These are phyloP conservation scores for Calonectria honghensis DNA, from an alignment of 2,329 filamentous ascomycete genomes.

Conservation along the genomic window DNA sequence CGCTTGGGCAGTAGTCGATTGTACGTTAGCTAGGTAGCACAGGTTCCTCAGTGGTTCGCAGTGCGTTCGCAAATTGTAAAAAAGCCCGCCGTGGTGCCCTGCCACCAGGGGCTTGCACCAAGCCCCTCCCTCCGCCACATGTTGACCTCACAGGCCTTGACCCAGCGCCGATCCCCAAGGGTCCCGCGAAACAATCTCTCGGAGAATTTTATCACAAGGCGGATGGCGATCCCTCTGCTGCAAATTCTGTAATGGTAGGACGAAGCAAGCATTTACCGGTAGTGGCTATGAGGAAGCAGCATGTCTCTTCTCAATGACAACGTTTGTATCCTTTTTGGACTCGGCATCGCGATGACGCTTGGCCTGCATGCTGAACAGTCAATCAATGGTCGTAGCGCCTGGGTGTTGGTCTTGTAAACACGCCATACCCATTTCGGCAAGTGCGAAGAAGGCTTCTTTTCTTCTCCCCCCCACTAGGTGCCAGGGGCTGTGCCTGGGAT, in stretches of 20 bases:
- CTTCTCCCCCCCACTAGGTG: neutral
- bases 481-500: neutral
- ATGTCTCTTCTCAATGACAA: neutral
- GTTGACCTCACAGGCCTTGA: neutral
- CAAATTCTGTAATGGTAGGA: too few relatives aligned
- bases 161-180: slow-evolving; percentile 6
- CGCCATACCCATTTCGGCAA: neutral
- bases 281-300: neutral
- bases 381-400: neutral
- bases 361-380: neutral
- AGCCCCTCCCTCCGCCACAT: neutral
- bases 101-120: neutral
- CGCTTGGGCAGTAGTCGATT: neutral
- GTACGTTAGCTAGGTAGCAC: neutral
- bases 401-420: neutral
- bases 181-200: neutral
- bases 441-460: neutral
- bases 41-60: neutral
- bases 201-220: neutral
- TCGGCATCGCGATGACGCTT: neutral
- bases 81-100: neutral
- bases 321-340: neutral
- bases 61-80: neutral
- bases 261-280: too few relatives aligned
- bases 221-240: neutral